Evolutionary conservation across 345 rosid species (phyloP).

Genomic region (Camelina sativa): DNA sequence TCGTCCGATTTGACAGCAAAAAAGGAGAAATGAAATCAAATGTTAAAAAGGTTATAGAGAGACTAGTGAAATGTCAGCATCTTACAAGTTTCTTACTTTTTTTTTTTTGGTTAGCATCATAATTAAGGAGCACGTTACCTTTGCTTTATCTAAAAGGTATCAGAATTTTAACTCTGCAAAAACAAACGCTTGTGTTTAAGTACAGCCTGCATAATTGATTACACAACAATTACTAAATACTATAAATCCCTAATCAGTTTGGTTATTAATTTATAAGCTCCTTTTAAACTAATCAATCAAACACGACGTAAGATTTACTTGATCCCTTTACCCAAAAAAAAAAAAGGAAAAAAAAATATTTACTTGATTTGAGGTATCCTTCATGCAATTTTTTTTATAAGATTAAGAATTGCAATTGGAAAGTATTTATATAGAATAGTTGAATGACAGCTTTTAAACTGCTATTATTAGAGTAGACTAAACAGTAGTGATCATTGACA

Average conservation of each 20-base stretch:
- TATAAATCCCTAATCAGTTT: conserved; percentile 18
- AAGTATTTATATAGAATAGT: not conserved
- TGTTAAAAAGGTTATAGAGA: conserved; percentile 31
- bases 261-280: conserved; percentile 7
- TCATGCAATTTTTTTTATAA: not conserved
- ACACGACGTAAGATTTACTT: conserved; percentile 15
- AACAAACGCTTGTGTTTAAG: conserved; percentile 4
- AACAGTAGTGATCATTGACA: not conserved
- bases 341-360: not conserved
- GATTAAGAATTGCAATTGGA: not conserved
- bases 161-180: conserved; percentile 38
- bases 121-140: conserved; percentile 56
- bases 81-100: conserved; percentile 8
- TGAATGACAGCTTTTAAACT: conserved; percentile 30
- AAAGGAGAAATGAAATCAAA: conserved; percentile 37
- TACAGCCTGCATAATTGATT: conserved; percentile 42
- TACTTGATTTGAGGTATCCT: conserved; percentile 12
- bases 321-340: too few relatives aligned
- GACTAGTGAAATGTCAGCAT: conserved; percentile 34
- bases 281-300: conserved; percentile 6
- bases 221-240: conserved; percentile 17
- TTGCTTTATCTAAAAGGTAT: conserved; percentile 55
- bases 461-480: conserved; percentile 14
- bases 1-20: conserved; percentile 37
- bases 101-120: conserved; percentile 30